phyloP scores from a whole-genome alignment of 164 flowering plant genomes.

The Litsea cubeba region DNA sequence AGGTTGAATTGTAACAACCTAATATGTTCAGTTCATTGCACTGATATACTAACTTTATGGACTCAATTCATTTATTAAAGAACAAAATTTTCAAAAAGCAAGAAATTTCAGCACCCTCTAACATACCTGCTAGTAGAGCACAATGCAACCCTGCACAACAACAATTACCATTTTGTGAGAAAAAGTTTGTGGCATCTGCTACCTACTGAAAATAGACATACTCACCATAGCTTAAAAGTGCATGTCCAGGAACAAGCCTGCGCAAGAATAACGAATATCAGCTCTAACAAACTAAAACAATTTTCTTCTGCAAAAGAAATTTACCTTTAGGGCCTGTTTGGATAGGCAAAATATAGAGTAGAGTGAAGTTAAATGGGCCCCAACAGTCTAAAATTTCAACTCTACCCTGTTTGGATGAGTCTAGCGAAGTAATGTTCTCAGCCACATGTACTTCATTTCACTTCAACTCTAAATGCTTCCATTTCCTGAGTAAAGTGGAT shows the following conservation, averaged over 20 bases:
- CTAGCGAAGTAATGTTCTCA: too few species aligned
- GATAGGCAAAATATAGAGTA: too few species aligned
- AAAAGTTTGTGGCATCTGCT: background rate
- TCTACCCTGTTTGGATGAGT: too few species aligned
- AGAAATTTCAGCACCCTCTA: slow-evolving; percentile 2
- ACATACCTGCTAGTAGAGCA: slow-evolving; percentile 82
- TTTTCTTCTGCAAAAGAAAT: background rate
- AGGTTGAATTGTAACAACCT: too few species aligned
- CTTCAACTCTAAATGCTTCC: too few species aligned
- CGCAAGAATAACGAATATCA: slow-evolving; percentile 5
- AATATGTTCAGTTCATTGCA: background rate
- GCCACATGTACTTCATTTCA: too few species aligned
- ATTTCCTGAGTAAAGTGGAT: too few species aligned
- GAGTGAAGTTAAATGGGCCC: too few species aligned
- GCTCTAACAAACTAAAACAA: background rate
- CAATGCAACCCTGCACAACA: slow-evolving; percentile 78
- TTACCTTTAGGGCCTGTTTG: background rate
- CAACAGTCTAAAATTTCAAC: too few species aligned
- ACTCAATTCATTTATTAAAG: background rate
- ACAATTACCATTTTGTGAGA: background rate
- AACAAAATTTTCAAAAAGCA: background rate
- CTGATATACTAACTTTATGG: background rate
- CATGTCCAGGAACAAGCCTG: slow-evolving; percentile 87
- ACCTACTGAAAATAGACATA: slow-evolving; percentile 3
- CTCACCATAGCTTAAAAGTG: slow-evolving; percentile 82